Percentiles rank a stretch among this genome's conserved stretches.
phyloP scores from a whole-genome alignment of 495 filamentous ascomycete genomes.

The Evernia prunastri region DNA sequence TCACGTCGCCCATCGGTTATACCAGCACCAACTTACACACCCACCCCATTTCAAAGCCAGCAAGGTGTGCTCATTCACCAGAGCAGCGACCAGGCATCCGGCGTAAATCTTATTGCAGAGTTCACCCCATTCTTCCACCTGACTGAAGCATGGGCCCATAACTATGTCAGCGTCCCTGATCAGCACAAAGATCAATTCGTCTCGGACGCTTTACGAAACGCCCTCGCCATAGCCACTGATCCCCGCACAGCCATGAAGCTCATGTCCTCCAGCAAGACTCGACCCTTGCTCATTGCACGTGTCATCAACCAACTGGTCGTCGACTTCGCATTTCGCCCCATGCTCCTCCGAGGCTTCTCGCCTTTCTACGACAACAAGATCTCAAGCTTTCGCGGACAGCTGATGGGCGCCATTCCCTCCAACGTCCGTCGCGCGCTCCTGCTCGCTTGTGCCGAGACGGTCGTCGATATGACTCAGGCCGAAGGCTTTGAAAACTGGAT shows the following conservation, averaged over 20 bases:
- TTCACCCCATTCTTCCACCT: constrained; percentile 15
- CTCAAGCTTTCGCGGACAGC: constrained; percentile 17
- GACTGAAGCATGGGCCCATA: constrained; percentile 10
- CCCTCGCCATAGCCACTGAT: constrained; percentile 24
- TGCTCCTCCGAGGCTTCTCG: constrained; percentile 9
- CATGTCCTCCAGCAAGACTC: constrained; percentile 21
- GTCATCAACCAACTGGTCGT: constrained; percentile 28
- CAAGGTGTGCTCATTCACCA: not conserved
- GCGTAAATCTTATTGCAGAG: not conserved
- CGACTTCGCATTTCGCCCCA: constrained; percentile 20
- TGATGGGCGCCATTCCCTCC: constrained; percentile 19
- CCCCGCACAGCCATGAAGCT: constrained; percentile 19
- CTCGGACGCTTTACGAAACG: constrained; percentile 6
- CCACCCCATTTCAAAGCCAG: not conserved
- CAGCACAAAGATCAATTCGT: constrained; percentile 9
- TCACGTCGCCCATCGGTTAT: not conserved
- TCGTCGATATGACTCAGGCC: constrained; percentile 18
- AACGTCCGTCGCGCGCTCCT: constrained; percentile 22
- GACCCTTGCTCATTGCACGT: constrained; percentile 26
- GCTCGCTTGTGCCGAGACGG: constrained; percentile 17
- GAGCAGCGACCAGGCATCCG: not conserved
- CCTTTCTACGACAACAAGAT: constrained; percentile 21
- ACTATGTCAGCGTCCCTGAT: constrained; percentile 21
- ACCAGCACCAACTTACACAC: not conserved
- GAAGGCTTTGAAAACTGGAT: constrained; percentile 26